Evolutionary conservation across 2,329 filamentous ascomycete species (phyloP).

Genomic region (Arthrobotrys sphaeroides): DNA sequence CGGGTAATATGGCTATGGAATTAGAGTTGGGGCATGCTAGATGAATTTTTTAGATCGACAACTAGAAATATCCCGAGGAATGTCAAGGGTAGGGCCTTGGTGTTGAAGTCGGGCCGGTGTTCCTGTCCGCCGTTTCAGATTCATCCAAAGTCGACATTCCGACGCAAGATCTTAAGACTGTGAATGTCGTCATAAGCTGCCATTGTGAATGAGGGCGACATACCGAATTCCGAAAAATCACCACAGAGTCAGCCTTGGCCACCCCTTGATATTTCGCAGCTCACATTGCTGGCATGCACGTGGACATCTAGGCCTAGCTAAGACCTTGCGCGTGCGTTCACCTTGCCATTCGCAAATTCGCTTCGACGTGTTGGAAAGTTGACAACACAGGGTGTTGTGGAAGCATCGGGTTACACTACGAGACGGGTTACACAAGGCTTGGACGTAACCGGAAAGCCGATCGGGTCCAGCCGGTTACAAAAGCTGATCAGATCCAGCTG

Average conservation of each 20-base stretch:
- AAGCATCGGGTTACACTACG: neutral
- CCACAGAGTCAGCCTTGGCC: neutral
- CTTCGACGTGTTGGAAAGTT: neutral
- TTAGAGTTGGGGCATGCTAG: constrained; percentile 18
- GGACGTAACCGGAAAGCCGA: neutral
- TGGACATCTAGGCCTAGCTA: too few species aligned
- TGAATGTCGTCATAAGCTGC: constrained; percentile 22
- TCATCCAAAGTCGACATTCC: constrained; percentile 28
- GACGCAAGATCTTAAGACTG: neutral
- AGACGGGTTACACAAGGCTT: neutral
- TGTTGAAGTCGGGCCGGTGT: constrained; percentile 30
- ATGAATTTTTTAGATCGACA: constrained; percentile 17
- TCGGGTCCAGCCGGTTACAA: too few species aligned
- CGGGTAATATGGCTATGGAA: constrained; percentile 11
- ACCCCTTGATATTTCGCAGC: too few species aligned
- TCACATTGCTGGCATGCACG: too few species aligned
- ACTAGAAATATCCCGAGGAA: constrained; percentile 18
- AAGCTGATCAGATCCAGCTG: neutral
- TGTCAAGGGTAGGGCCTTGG: neutral
- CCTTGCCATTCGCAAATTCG: too few species aligned
- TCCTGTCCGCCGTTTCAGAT: constrained; percentile 41
- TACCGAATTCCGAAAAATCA: constrained; percentile 8
- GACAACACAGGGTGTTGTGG: neutral
- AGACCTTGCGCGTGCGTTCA: too few species aligned
- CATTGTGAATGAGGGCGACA: neutral